Percentiles rank a stretch among this genome's conserved stretches.
These are phyloP conservation scores for Buxus sempervirens DNA, from an alignment of 164 flowering plant species.

Conservation along the genomic window DNA sequence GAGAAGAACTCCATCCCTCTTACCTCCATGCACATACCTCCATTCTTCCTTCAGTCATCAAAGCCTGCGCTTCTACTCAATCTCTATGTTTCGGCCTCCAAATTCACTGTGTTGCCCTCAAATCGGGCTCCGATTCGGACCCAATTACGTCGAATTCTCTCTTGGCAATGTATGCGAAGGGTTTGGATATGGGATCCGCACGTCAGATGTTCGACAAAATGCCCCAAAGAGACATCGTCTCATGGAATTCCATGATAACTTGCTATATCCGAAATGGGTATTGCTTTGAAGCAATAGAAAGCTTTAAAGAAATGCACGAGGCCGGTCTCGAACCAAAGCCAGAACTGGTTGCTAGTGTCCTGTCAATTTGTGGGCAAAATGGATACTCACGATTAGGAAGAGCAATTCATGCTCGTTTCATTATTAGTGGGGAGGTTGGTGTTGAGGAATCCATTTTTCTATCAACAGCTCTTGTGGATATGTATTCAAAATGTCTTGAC, in stretches of 20 bases:
- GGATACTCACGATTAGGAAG: constrained; percentile 33
- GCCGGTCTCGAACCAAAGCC: constrained; percentile 36
- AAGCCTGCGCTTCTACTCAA: constrained; percentile 40
- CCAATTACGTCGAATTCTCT: constrained; percentile 49
- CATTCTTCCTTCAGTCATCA: constrained; percentile 49
- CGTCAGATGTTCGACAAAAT: constrained; percentile 46
- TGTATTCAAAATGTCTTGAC: constrained; percentile 42
- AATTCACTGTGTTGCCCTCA: constrained; percentile 41
- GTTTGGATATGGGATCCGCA: constrained; percentile 22
- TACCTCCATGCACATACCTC: constrained; percentile 10
- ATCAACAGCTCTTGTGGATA: constrained; percentile 48
- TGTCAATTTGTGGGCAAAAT: constrained; percentile 29
- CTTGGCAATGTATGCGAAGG: constrained; percentile 47
- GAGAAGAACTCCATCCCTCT: constrained; percentile 29
- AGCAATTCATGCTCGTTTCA: constrained; percentile 40
- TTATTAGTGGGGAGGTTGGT: constrained; percentile 25
- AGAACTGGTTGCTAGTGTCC: constrained; percentile 41
- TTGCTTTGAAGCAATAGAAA: constrained; percentile 20
- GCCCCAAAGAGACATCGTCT: constrained; percentile 45
- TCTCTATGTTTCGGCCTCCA: constrained; percentile 36
- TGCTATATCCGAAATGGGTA: constrained; percentile 45
- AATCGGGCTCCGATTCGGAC: constrained; percentile 30
- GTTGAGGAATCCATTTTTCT: constrained; percentile 24
- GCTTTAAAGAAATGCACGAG: constrained; percentile 24
- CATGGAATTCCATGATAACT: constrained; percentile 54